These are phyloP conservation scores for Smittium mucronatum DNA, from an alignment of 371 early-diverging fungal genomes.

Conservation along the genomic window DNA sequence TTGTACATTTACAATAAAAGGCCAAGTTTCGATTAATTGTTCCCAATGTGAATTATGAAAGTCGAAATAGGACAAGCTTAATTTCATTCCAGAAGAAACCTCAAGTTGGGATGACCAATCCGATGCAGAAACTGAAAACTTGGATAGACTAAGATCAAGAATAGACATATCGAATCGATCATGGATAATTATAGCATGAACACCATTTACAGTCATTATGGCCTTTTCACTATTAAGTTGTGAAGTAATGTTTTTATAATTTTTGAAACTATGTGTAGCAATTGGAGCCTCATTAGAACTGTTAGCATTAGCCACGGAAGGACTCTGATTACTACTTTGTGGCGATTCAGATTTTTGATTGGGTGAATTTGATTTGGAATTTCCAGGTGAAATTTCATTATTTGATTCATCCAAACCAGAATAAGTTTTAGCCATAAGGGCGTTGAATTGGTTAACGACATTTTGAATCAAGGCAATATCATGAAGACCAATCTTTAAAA, in stretches of 20 bases:
- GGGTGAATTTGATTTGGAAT: not conserved
- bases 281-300: not conserved
- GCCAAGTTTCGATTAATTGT: constrained; percentile 88
- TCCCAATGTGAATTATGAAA: constrained; percentile 97
- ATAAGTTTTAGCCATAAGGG: constrained; percentile 9
- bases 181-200: constrained; percentile 79
- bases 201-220: constrained; percentile 21
- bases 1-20: constrained; percentile 38
- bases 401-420: not conserved
- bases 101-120: constrained; percentile 76
- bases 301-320: not conserved
- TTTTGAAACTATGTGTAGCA: not conserved
- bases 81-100: constrained; percentile 45
- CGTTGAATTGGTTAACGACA: constrained; percentile 7
- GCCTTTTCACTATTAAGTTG: constrained; percentile 23
- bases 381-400: no score
- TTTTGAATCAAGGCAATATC: constrained; percentile 7
- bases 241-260: not conserved
- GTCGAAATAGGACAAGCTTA: constrained; percentile 85
- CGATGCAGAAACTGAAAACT: constrained; percentile 57
- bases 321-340: not conserved
- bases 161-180: constrained; percentile 71
- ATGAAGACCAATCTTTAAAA: not conserved
- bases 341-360: not conserved
- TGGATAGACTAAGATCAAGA: constrained; percentile 66